Evolutionary conservation across 805 yeast genomes (phyloP).

Genomic region (Yarrowia sp.): DNA sequence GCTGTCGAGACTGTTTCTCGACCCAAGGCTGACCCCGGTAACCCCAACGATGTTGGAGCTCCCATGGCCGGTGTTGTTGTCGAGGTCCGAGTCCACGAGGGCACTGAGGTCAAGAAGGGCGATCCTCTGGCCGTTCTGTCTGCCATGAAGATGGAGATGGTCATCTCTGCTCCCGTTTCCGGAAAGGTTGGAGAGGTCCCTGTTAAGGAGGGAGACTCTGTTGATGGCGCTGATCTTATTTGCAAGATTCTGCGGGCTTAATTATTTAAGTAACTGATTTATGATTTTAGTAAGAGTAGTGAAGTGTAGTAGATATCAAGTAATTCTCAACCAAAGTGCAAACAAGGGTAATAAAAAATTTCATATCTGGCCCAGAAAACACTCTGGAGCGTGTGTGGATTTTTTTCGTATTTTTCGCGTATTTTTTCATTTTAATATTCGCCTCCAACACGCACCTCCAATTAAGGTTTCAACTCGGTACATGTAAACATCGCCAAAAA

Average conservation of each 20-base stretch:
- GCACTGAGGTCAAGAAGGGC: slow-evolving; percentile 90
- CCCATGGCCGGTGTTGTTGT: slow-evolving; percentile 99
- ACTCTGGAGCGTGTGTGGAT: too few species aligned
- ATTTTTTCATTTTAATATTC: too few species aligned
- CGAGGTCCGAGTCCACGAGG: slow-evolving; percentile 87
- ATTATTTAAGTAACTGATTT: slow-evolving; percentile 14
- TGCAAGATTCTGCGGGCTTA: slow-evolving; percentile 50
- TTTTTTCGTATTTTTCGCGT: too few species aligned
- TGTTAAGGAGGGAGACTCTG: slow-evolving; percentile 89
- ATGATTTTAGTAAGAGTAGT: not conserved
- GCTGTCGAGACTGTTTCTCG: slow-evolving; percentile 82
- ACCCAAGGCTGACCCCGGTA: slow-evolving; percentile 84
- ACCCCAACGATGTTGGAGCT: slow-evolving; percentile 92
- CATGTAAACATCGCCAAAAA: not conserved
- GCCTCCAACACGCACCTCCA: not conserved
- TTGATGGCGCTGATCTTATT: slow-evolving; percentile 89
- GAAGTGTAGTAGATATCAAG: too few species aligned
- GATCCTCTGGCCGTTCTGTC: slow-evolving; percentile 89
- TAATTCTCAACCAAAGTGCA: too few species aligned
- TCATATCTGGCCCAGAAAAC: too few species aligned
- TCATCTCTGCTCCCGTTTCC: slow-evolving; percentile 83
- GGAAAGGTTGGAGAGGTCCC: slow-evolving; percentile 78
- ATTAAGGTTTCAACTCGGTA: not conserved
- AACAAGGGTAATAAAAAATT: too few species aligned
- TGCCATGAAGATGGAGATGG: slow-evolving; percentile 99